Evolutionary conservation across 2,329 filamentous ascomycete genomes (phyloP).

Genomic region (Monosporascus sp.): DNA sequence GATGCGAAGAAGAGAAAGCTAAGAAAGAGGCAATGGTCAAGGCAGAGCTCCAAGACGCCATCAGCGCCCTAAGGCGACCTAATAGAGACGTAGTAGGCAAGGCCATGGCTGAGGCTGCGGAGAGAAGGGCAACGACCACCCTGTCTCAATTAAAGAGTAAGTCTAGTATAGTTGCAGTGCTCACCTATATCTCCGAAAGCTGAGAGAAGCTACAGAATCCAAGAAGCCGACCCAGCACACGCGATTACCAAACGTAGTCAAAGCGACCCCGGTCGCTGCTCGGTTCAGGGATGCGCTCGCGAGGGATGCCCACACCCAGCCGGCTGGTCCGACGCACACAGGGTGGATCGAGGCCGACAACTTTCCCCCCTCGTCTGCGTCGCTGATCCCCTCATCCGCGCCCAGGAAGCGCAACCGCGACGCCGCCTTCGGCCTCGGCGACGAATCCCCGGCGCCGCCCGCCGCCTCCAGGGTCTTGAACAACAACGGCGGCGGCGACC

Average conservation of each 20-base stretch:
- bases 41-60: slow-evolving; percentile 67
- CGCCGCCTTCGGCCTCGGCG: slow-evolving; percentile 24
- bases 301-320: slow-evolving; percentile 15
- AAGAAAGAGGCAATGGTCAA: slow-evolving; percentile 63
- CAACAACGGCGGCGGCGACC: too few relatives aligned
- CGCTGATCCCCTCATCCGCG: slow-evolving; percentile 37
- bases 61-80: slow-evolving; percentile 67
- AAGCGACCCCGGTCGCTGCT: slow-evolving; percentile 51
- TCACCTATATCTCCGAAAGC: slow-evolving; percentile 3
- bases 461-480: slow-evolving; percentile 11
- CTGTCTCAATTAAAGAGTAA: slow-evolving; percentile 45
- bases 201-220: slow-evolving; percentile 38
- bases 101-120: slow-evolving; percentile 60
- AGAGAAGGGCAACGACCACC: slow-evolving; percentile 49
- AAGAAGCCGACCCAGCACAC: slow-evolving; percentile 43
- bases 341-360: slow-evolving; percentile 14
- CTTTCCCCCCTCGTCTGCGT: slow-evolving; percentile 29
- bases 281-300: slow-evolving; percentile 47
- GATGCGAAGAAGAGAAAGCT: slow-evolving; percentile 50
- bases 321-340: slow-evolving; percentile 19
- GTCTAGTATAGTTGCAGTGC: slow-evolving; percentile 14
- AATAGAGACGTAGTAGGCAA: slow-evolving; percentile 66
- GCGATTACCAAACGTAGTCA: slow-evolving; percentile 39
- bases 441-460: slow-evolving; percentile 22
- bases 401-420: slow-evolving; percentile 27